phyloP scores from a whole-genome alignment of 768 basidiomycete genomes.

The Cantharellus cinnabarinus region DNA sequence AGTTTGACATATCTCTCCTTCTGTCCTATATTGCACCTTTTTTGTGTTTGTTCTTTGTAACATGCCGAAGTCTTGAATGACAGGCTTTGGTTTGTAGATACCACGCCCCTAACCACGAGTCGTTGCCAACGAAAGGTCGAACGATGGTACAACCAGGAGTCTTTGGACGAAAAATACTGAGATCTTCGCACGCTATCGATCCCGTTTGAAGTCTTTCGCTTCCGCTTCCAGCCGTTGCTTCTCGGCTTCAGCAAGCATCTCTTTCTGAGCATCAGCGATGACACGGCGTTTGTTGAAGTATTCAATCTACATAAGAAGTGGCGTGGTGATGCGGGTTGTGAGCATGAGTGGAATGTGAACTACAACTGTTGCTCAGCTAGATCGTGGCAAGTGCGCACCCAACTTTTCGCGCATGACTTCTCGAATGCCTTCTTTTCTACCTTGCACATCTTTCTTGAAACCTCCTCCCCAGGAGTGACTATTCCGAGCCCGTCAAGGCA shows the following conservation, averaged over 20 bases:
- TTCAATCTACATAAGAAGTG: constrained; percentile 40
- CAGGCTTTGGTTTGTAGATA: too few species aligned
- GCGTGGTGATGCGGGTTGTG: neutral
- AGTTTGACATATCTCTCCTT: neutral
- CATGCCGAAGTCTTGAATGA: too few species aligned
- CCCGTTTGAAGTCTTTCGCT: neutral
- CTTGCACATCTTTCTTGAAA: constrained; percentile 27
- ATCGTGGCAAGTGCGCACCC: constrained; percentile 33
- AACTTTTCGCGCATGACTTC: constrained; percentile 64
- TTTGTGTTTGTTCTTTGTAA: too few species aligned
- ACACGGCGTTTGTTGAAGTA: constrained; percentile 87
- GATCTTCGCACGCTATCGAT: neutral
- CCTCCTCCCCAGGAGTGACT: constrained; percentile 57
- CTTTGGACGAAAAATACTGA: neutral
- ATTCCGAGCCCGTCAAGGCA: constrained; percentile 58
- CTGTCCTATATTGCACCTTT: too few species aligned
- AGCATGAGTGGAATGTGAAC: neutral
- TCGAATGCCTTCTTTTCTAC: constrained; percentile 41
- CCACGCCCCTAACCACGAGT: too few species aligned
- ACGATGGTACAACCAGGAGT: too few species aligned
- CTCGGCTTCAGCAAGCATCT: constrained; percentile 32
- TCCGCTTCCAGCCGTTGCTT: constrained; percentile 12
- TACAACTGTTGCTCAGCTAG: neutral
- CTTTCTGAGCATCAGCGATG: constrained; percentile 60
- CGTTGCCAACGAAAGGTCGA: too few species aligned